A percentile compares a stretch with the other conserved stretches of the same genome.
Conservation (phyloP, 179 eudicot species). For the Pouteria campechiana region DNA sequence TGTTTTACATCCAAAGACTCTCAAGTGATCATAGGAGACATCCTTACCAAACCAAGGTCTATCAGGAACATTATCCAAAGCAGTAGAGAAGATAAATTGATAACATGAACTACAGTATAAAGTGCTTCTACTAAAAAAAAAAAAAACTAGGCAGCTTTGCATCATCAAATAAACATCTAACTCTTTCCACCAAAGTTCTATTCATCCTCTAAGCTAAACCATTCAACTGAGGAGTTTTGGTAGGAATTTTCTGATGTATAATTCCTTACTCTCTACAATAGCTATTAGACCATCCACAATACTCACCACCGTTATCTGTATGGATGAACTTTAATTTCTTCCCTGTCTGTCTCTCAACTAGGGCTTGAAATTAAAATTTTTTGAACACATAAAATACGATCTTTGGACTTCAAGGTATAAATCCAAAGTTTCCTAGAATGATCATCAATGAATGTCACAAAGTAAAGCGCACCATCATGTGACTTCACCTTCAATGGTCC, state of each 20-base stretch:
- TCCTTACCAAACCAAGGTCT: not conserved
- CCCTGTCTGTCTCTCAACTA: not conserved
- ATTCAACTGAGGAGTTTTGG: not conserved
- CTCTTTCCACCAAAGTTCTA: not conserved
- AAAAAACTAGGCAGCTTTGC: no score
- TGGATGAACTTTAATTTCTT: no score
- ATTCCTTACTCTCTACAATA: not conserved
- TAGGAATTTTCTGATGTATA: not conserved
- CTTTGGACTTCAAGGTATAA: not conserved
- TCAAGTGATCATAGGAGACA: not conserved
- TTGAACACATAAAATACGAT: not conserved
- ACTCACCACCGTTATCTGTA: no score
- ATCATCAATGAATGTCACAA: slow-evolving; percentile 1
- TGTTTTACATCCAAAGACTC: not conserved
- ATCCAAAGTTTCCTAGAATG: not conserved
- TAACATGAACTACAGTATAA: not conserved
- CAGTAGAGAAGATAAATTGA: not conserved
- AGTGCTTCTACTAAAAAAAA: no score
- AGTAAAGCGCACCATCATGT: not conserved
- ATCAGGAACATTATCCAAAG: not conserved
- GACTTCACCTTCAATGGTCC: not conserved
- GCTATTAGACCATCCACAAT: no score
- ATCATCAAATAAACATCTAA: not conserved
- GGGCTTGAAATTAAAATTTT: not conserved
- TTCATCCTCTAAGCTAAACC: not conserved